Conservation (phyloP, 768 basidiomycete species). For the Tephrocybe rancida region DNA sequence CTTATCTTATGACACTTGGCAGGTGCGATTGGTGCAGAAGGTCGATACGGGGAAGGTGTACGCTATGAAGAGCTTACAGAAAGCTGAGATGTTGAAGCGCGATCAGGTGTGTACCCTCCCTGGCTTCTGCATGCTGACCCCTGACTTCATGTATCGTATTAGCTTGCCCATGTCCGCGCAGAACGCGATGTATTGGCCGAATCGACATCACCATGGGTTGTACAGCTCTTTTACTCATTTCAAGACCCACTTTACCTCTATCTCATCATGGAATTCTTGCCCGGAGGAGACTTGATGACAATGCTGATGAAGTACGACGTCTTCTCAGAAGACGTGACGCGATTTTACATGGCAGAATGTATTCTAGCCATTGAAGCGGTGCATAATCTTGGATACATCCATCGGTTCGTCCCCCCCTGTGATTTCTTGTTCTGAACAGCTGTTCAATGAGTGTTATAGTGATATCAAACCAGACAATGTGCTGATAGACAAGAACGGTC, state of each 20-base stretch:
- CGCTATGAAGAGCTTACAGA: constrained; percentile 98
- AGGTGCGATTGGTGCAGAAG: constrained; percentile 97
- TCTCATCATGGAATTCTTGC: constrained; percentile 88
- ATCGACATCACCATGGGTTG: constrained; percentile 96
- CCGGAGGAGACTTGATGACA: constrained; percentile 98
- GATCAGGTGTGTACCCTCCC: constrained; percentile 73
- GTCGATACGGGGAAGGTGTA: constrained; percentile 97
- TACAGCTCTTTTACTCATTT: constrained; percentile 97
- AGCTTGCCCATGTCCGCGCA: constrained; percentile 97
- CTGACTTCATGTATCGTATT: constrained; percentile 3
- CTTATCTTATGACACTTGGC: neutral
- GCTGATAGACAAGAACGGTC: constrained; percentile 94
- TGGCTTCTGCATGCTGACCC: neutral
- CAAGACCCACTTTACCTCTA: constrained; percentile 96
- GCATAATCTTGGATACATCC: constrained; percentile 98
- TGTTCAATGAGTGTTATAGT: constrained; percentile 40
- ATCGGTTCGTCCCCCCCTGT: constrained; percentile 63
- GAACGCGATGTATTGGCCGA: constrained; percentile 97
- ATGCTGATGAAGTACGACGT: constrained; percentile 99
- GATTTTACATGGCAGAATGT: constrained; percentile 99
- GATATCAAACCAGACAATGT: constrained; percentile 99
- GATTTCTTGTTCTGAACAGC: neutral
- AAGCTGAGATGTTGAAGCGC: constrained; percentile 99
- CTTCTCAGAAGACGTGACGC: constrained; percentile 96
- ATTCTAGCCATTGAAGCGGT: constrained; percentile 98